phyloP scores from a whole-genome alignment of 1,284 basidiomycete species.

The Papiliotrema fonsecae region DNA sequence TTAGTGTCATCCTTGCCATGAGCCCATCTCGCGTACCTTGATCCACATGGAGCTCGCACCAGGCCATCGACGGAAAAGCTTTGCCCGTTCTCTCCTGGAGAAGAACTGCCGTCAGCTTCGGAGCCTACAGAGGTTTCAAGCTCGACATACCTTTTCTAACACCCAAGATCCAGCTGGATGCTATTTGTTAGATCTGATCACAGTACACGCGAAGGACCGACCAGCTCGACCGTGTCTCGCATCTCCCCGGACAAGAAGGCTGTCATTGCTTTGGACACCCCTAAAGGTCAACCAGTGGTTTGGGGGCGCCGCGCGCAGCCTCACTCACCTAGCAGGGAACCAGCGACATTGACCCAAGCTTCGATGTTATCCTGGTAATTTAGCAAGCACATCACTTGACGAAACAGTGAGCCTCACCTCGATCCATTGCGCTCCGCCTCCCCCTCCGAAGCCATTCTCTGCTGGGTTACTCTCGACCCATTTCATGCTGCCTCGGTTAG shows the following conservation, averaged over 20 bases:
- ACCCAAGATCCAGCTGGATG: conserved; percentile 54
- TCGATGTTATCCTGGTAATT: conserved; percentile 65
- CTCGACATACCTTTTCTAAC: conserved; percentile 50
- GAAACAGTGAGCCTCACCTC: conserved; percentile 58
- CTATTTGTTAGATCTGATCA: conserved; percentile 21
- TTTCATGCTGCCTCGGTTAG: conserved; percentile 61
- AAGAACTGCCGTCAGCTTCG: conserved; percentile 59
- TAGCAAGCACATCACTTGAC: neutral
- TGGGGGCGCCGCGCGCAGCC: neutral
- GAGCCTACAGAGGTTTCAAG: neutral
- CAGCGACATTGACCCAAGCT: conserved; percentile 75
- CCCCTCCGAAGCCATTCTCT: conserved; percentile 58
- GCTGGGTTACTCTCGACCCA: conserved; percentile 80
- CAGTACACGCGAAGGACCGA: conserved; percentile 9
- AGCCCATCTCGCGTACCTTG: conserved; percentile 54
- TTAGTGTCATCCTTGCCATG: neutral
- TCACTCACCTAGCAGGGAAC: conserved; percentile 63
- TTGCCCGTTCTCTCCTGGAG: conserved; percentile 80
- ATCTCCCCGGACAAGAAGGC: conserved; percentile 92
- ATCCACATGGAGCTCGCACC: conserved; percentile 92
- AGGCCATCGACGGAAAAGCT: conserved; percentile 91
- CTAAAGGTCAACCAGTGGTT: conserved; percentile 11
- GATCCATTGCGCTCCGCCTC: conserved; percentile 85
- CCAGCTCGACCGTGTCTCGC: conserved; percentile 84
- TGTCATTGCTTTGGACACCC: conserved; percentile 82